These are phyloP conservation scores for Plasmodium ovale DNA, from an alignment of 169 alveolate species.

Conservation along the genomic window DNA sequence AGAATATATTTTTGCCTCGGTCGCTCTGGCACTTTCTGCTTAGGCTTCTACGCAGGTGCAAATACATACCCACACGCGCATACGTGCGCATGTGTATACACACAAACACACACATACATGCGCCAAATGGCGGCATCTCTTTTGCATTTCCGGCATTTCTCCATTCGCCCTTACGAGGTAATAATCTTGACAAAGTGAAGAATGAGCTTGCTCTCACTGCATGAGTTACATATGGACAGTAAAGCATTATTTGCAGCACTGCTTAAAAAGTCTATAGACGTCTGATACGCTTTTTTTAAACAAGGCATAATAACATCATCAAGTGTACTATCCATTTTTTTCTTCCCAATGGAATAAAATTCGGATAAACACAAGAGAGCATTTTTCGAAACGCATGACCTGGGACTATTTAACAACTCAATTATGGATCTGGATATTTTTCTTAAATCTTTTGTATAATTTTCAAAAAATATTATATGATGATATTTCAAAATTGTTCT, in stretches of 20 bases:
- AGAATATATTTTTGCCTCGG: background rate
- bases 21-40: background rate
- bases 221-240: slow-evolving; percentile 58
- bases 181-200: slow-evolving; percentile 48
- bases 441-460: slow-evolving; percentile 48
- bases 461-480: slow-evolving; percentile 56
- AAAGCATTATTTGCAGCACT: slow-evolving; percentile 72
- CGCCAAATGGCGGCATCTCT: too few species aligned
- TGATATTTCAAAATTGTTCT: slow-evolving; percentile 65
- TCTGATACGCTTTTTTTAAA: slow-evolving; percentile 72
- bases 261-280: slow-evolving; percentile 66
- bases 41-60: too few species aligned
- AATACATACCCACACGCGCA: too few species aligned
- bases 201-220: slow-evolving; percentile 71
- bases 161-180: slow-evolving; percentile 41
- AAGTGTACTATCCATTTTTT: slow-evolving; percentile 62
- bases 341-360: slow-evolving; percentile 63
- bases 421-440: slow-evolving; percentile 41
- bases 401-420: slow-evolving; percentile 69
- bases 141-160: too few species aligned
- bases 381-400: slow-evolving; percentile 73
- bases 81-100: background rate
- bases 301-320: slow-evolving; percentile 70
- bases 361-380: slow-evolving; percentile 70
- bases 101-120: background rate